Conservation (phyloP, 495 filamentous ascomycete species). For the Opeltia flavorubescens region DNA sequence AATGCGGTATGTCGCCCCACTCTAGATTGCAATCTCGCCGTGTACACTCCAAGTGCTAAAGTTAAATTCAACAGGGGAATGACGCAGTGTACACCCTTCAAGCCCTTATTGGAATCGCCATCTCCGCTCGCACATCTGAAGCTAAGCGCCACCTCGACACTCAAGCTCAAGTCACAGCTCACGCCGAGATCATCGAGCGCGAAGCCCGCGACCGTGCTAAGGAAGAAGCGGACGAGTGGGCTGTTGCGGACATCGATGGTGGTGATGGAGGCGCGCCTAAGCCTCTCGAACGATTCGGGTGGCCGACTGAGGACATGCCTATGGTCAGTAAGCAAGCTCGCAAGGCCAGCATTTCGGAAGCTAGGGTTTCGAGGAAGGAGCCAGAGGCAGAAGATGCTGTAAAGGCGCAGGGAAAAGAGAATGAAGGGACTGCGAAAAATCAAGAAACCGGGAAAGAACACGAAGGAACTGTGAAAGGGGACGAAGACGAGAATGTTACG, state of each 20-base stretch:
- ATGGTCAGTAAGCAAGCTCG: background rate
- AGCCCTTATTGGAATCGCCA: slow-evolving; percentile 53
- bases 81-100: slow-evolving; percentile 78
- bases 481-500: too few species aligned
- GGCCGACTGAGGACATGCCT: background rate
- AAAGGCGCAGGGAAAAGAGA: too few species aligned
- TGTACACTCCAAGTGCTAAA: slow-evolving; percentile 1
- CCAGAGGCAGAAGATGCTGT: too few species aligned
- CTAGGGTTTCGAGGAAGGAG: too few species aligned
- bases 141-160: background rate
- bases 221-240: slow-evolving; percentile 19
- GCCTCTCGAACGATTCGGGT: background rate
- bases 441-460: too few species aligned
- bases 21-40: background rate
- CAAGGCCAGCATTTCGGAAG: background rate
- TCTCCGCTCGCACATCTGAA: slow-evolving; percentile 19
- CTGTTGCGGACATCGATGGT: slow-evolving; percentile 15
- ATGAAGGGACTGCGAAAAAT: too few species aligned
- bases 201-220: slow-evolving; percentile 12
- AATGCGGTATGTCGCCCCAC: slow-evolving; percentile 41
- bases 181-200: slow-evolving; percentile 3
- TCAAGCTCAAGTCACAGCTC: slow-evolving; percentile 1
- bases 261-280: slow-evolving; percentile 15
- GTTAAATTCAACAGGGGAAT: slow-evolving; percentile 51
- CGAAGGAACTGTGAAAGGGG: too few species aligned